Conservation (phyloP, 805 yeast species). For the Scheffersomyces spartinae region DNA sequence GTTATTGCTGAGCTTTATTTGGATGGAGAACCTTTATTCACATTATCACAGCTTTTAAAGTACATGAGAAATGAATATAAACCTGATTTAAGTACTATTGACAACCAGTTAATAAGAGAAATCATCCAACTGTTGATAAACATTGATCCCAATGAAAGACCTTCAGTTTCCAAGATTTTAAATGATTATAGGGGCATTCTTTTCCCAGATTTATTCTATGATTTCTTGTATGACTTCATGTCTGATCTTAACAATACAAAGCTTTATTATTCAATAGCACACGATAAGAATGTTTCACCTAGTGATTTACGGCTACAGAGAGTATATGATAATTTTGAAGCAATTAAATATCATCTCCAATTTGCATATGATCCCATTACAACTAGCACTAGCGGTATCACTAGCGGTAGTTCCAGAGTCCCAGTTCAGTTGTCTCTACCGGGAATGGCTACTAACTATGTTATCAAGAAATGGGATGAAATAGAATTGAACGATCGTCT, state of each 20-base stretch:
- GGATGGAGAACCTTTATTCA: slow-evolving; percentile 81
- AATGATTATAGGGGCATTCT: slow-evolving; percentile 33
- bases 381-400: neutral
- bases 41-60: slow-evolving; percentile 77
- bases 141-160: slow-evolving; percentile 50
- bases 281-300: slow-evolving; percentile 11
- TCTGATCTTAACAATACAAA: slow-evolving; percentile 15
- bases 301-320: slow-evolving; percentile 42
- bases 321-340: slow-evolving; percentile 48
- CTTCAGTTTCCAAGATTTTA: slow-evolving; percentile 43
- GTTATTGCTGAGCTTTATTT: slow-evolving; percentile 79
- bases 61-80: slow-evolving; percentile 58
- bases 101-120: slow-evolving; percentile 36
- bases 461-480: too few species aligned
- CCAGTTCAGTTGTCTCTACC: slow-evolving; percentile 39
- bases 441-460: slow-evolving; percentile 36
- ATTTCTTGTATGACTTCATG: slow-evolving; percentile 61
- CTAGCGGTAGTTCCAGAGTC: slow-evolving; percentile 4
- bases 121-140: slow-evolving; percentile 55
- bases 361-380: slow-evolving; percentile 1
- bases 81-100: slow-evolving; percentile 52
- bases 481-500: too few species aligned
- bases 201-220: slow-evolving; percentile 62
- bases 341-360: slow-evolving; percentile 12
- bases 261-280: slow-evolving; percentile 6